Evolutionary conservation across 2,329 filamentous ascomycete genomes (phyloP), one percentile per base, ranked within the genome.

Genomic region (Thyridium curvatum): DNA sequence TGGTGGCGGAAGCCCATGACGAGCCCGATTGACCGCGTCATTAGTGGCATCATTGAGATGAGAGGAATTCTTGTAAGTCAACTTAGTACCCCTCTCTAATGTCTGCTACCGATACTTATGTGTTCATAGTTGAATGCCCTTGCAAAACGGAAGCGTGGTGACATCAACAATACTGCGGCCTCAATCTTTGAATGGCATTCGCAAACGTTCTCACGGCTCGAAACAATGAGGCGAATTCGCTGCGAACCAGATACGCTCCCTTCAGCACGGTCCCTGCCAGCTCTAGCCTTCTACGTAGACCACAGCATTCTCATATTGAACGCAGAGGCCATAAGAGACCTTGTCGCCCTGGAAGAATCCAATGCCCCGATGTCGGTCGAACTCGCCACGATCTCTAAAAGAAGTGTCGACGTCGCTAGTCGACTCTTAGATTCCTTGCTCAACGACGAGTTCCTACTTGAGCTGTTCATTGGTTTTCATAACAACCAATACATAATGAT

Each of bases 401-500:
- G 39, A n/a, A 47, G 37, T 36, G 44, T 47, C 10, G 38, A 38
- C 14, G 42, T 47, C 15, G 43, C 45, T 34, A 41, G 41, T 32
- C 43, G 45, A 8, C 41, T 47, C 35, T 37, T 47, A 3, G 41
- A 47, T 18, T 39, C 43, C 12, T 46, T 45, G 35, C 46, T 50
- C 18, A 37, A 44, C 18, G 38, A 52, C 33, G 31, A 34, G 4
- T 18, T 40, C 5, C 18, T 52, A 30, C 32, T 35, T 0, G 47
- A 53, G 8, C 36, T 52, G 7, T 41, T 43, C 36, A 21, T 51
- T 9, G 51, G 51, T 6, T 48, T 46, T 35, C 50, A 53, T 30
- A 53, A 52, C 37, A 53, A 53, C 34, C 48, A 51, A 18, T 43
- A 49, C 9, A 51, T 51, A 17, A 53, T 51, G 47, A 45, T 52